phyloP scores from a whole-genome alignment of 2,329 filamentous ascomycete species.

The Diaporthe humulicola region DNA sequence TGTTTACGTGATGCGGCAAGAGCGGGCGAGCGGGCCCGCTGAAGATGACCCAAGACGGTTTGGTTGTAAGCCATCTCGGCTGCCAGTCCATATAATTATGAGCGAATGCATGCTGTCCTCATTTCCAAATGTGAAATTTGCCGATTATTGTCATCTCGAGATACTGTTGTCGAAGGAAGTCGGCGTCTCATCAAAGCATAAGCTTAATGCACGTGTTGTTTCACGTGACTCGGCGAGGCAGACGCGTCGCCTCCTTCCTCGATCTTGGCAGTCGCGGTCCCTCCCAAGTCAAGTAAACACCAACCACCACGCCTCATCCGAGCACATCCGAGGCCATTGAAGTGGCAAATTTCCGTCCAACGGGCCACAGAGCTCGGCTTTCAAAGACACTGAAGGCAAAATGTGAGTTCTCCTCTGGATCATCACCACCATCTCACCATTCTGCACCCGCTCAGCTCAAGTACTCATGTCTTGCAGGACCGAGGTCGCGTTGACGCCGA shows the following conservation, averaged over 20 bases:
- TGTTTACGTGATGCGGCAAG: slow-evolving; percentile 14
- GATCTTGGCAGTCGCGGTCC: slow-evolving; percentile 35
- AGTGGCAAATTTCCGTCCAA: background rate
- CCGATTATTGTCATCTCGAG: background rate
- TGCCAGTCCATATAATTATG: background rate
- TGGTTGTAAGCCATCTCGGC: background rate
- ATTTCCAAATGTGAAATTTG: background rate
- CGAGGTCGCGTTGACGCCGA: slow-evolving; percentile 44
- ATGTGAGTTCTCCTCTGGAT: slow-evolving; percentile 20
- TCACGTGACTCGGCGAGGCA: slow-evolving; percentile 40
- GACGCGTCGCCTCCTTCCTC: slow-evolving; percentile 35
- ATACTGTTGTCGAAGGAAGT: background rate
- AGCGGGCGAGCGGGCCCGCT: background rate
- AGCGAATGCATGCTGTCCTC: background rate
- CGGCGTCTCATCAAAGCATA: background rate
- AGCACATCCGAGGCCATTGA: background rate
- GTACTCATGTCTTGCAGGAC: slow-evolving; percentile 41
- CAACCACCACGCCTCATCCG: slow-evolving; percentile 7
- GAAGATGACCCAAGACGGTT: background rate
- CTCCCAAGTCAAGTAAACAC: slow-evolving; percentile 39
- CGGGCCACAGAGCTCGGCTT: background rate
- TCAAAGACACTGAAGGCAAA: background rate
- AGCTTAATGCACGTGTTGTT: background rate
- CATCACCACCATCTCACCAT: background rate
- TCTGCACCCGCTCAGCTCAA: background rate